A percentile compares a stretch with the other conserved stretches of the same genome.
These are phyloP conservation scores for Arctostaphylos glauca DNA, from an alignment of 148 eudicot species.

Conservation along the genomic window DNA sequence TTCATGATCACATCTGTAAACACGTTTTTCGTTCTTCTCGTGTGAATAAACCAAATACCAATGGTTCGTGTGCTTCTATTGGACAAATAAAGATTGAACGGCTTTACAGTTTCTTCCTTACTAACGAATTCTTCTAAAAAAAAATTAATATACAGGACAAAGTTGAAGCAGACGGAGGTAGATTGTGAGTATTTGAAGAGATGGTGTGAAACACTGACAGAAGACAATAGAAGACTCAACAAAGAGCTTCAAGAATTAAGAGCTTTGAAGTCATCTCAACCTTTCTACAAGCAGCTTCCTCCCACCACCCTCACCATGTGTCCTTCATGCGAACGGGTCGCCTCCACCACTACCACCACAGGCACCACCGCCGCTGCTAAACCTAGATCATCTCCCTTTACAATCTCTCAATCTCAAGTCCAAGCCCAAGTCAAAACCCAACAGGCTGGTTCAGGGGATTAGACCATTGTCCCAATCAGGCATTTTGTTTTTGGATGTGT, in stretches of 20 bases:
- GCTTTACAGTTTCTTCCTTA: no score
- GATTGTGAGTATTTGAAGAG: conserved; percentile 91
- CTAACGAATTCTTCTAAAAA: no score
- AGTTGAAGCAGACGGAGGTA: conserved; percentile 95
- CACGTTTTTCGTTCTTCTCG: no score
- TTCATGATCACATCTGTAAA: no score
- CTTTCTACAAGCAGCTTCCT: conserved; percentile 76
- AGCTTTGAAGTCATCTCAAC: conserved; percentile 72
- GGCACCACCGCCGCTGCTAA: conserved; percentile 15
- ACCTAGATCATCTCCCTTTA: conserved; percentile 25
- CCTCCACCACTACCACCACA: conserved; percentile 35
- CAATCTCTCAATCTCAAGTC: conserved; percentile 14
- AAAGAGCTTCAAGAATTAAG: conserved; percentile 88
- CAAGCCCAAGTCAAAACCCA: conserved; percentile 17
- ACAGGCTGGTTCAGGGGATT: conserved; percentile 12
- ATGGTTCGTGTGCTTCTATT: no score
- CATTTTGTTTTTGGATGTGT: background rate
- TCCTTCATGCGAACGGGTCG: conserved; percentile 86
- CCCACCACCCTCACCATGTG: conserved; percentile 95
- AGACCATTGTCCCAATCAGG: background rate
- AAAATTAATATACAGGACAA: conserved; percentile 53
- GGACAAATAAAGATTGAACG: no score
- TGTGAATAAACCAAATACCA: no score
- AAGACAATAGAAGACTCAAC: conserved; percentile 81
- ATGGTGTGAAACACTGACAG: conserved; percentile 82